Percentiles rank a stretch among this genome's conserved stretches.
Conservation (phyloP, 306 rosid genomes). For the Sicyos edulis region DNA sequence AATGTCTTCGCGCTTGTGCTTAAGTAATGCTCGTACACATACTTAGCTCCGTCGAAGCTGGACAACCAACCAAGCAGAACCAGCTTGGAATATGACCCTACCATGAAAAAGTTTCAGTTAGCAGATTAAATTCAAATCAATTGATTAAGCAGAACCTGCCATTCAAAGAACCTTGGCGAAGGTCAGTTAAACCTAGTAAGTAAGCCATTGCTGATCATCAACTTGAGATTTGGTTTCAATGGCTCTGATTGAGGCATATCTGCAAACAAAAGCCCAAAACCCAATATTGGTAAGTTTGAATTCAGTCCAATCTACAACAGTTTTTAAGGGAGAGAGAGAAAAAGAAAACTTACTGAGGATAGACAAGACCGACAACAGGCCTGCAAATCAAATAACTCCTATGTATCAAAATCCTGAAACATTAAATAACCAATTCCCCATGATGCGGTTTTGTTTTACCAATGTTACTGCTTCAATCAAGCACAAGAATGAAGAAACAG, state of each 20-base stretch:
- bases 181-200: constrained; percentile 92
- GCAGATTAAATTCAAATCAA: not conserved
- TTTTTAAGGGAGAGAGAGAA: not conserved
- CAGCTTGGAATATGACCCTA: constrained; percentile 90
- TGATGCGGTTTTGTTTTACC: not conserved
- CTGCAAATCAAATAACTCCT: constrained; percentile 39
- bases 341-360: not conserved
- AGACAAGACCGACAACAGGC: constrained; percentile 39
- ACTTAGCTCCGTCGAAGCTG: constrained; percentile 82
- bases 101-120: constrained; percentile 15
- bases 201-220: constrained; percentile 96
- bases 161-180: constrained; percentile 69
- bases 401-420: not conserved
- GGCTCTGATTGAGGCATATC: constrained; percentile 89
- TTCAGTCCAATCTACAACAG: not conserved
- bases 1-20: constrained; percentile 67
- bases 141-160: constrained; percentile 34
- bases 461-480: not conserved
- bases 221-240: constrained; percentile 72
- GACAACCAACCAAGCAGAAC: constrained; percentile 73
- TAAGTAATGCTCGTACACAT: constrained; percentile 76
- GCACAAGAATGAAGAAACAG: not conserved
- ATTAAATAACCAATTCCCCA: not conserved
- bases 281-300: not conserved
- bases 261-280: constrained; percentile 25